A percentile compares a stretch with the other conserved stretches of the same genome.
Evolutionary conservation across 1,284 basidiomycete genomes (phyloP).

Genomic region (Trichosporon sp.): DNA sequence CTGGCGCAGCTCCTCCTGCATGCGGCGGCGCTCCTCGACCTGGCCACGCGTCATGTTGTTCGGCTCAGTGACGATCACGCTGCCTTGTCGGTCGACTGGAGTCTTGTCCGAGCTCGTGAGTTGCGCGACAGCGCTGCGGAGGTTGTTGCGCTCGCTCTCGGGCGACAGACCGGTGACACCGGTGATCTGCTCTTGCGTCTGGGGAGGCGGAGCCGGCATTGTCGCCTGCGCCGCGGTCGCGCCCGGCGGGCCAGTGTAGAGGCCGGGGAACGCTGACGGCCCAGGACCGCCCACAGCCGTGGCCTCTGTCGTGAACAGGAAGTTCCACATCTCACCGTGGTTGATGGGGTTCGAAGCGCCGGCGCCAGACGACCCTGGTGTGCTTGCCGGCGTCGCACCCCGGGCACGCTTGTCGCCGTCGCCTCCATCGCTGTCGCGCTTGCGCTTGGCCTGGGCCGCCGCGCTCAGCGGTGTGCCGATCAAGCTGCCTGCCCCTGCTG

Average conservation of each 20-base stretch:
- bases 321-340: conserved; percentile 9
- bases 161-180: conserved; percentile 7
- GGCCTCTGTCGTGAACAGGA: conserved; percentile 12
- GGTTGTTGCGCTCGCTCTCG: conserved; percentile 6
- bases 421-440: conserved; percentile 17
- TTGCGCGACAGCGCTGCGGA: conserved; percentile 23
- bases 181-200: conserved; percentile 11
- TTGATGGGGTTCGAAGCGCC: background rate
- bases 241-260: background rate
- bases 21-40: conserved; percentile 30
- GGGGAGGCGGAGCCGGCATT: conserved; percentile 8
- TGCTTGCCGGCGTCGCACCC: background rate
- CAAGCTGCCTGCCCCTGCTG: background rate
- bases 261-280: background rate
- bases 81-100: background rate
- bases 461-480: conserved; percentile 1
- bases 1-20: conserved; percentile 32
- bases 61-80: conserved; percentile 15
- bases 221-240: background rate
- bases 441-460: conserved; percentile 26
- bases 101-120: conserved; percentile 15
- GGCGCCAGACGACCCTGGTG: background rate
- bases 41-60: conserved; percentile 29
- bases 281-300: conserved; percentile 15
- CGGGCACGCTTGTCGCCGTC: conserved; percentile 12